These are phyloP conservation scores for Diophrys sp. DNA, from an alignment of 73 alveolate genomes.

Conservation along the genomic window DNA sequence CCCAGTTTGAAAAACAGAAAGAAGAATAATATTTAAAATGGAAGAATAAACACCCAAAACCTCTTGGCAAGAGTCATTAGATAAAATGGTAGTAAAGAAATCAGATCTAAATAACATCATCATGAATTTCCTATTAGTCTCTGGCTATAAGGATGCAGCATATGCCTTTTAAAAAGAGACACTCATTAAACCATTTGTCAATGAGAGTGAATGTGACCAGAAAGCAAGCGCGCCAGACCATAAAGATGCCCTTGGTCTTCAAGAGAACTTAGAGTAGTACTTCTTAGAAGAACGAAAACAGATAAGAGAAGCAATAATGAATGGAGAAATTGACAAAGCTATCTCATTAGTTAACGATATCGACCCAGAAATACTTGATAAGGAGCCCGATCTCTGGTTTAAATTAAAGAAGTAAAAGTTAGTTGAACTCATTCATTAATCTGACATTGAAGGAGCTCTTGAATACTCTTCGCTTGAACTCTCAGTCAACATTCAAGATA, in stretches of 20 bases:
- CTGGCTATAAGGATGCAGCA: slow-evolving; percentile 77
- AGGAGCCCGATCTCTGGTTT: slow-evolving; percentile 65
- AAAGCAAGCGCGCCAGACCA: slow-evolving; percentile 20
- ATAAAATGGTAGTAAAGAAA: slow-evolving; percentile 2
- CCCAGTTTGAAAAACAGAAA: no score
- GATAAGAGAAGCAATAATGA: slow-evolving; percentile 59
- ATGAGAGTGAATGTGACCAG: neutral
- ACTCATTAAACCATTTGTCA: neutral
- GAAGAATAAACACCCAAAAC: neutral
- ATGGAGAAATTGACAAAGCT: slow-evolving; percentile 75
- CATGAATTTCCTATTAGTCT: slow-evolving; percentile 74
- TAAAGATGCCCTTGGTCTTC: slow-evolving; percentile 20
- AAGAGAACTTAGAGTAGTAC: slow-evolving; percentile 60
- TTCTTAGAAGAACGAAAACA: slow-evolving; percentile 61
- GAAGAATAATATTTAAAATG: neutral
- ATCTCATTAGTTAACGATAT: slow-evolving; percentile 54
- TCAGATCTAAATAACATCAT: slow-evolving; percentile 64
- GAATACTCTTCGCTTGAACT: slow-evolving; percentile 59
- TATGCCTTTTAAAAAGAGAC: slow-evolving; percentile 54
- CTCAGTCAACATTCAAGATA: slow-evolving; percentile 27
- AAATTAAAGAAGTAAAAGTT: slow-evolving; percentile 69
- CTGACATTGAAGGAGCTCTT: slow-evolving; percentile 66
- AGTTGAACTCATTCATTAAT: slow-evolving; percentile 59
- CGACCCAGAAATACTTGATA: slow-evolving; percentile 66
- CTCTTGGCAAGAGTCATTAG: neutral